Evolutionary conservation across 345 rosid genomes (phyloP).

Genomic region (Trapa bicornis): DNA sequence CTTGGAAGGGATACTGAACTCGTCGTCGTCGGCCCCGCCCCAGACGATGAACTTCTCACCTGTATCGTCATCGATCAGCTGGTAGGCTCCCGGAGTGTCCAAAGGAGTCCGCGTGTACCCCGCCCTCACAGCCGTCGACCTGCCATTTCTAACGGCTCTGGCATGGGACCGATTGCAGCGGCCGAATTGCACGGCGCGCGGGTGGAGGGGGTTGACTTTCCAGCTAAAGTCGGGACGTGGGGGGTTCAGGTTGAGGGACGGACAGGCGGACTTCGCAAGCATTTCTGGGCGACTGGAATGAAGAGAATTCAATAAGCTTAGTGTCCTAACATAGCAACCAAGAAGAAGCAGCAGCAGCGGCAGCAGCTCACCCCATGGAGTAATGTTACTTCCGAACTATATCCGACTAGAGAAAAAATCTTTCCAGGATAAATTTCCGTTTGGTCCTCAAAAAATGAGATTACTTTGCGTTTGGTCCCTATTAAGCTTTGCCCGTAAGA

Average conservation of each 20-base stretch:
- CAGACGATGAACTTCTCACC: constrained; percentile 39
- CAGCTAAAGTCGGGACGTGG: neutral
- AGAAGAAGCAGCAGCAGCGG: neutral
- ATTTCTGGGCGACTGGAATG: neutral
- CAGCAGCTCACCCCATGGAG: neutral
- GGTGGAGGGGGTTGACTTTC: neutral
- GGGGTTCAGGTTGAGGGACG: constrained; percentile 4
- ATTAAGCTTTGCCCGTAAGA: no score
- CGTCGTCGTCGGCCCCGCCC: constrained; percentile 22
- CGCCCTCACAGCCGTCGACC: constrained; percentile 5
- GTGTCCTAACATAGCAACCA: neutral
- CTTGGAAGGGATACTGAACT: constrained; percentile 16
- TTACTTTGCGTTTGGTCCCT: neutral
- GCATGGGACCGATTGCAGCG: neutral
- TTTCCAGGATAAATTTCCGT: neutral
- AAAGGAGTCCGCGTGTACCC: constrained; percentile 25
- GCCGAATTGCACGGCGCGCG: neutral
- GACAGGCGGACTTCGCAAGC: constrained; percentile 3
- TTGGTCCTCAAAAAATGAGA: neutral
- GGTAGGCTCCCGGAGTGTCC: constrained; percentile 28
- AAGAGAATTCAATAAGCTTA: neutral
- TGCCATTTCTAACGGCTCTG: neutral
- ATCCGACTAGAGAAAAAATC: neutral
- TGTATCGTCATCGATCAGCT: constrained; percentile 26
- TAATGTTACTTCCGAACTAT: neutral